These are phyloP conservation scores for Platismatia glauca DNA, from an alignment of 495 filamentous ascomycete species.

Conservation along the genomic window DNA sequence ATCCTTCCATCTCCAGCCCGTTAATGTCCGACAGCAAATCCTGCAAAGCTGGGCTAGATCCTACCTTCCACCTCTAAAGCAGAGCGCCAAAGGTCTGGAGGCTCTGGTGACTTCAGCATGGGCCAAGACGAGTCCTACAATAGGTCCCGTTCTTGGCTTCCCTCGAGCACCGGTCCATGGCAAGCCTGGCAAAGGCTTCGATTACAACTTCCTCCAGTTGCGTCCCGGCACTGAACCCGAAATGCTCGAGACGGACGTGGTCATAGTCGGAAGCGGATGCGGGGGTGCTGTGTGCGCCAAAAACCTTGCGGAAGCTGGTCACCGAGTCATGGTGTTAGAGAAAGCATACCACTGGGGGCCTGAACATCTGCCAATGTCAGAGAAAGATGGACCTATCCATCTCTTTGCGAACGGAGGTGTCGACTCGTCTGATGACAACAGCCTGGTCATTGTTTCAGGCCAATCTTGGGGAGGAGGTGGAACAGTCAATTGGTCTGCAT, in stretches of 20 bases:
- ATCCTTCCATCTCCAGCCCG: conserved; percentile 53
- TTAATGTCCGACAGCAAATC: conserved; percentile 50
- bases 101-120: conserved; percentile 49
- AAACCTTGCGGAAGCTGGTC: conserved; percentile 65
- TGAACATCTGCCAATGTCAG: conserved; percentile 63
- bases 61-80: conserved; percentile 48
- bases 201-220: conserved; percentile 46
- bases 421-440: conserved; percentile 52
- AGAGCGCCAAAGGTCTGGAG: conserved; percentile 47
- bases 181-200: conserved; percentile 45
- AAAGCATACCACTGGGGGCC: conserved; percentile 68
- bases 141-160: conserved; percentile 51
- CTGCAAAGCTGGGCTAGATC: conserved; percentile 51
- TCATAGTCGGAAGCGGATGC: conserved; percentile 80
- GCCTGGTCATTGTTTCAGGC: conserved; percentile 54
- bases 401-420: conserved; percentile 56
- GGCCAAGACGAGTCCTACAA: conserved; percentile 48
- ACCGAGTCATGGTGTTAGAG: conserved; percentile 71
- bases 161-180: conserved; percentile 54
- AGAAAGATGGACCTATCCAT: conserved; percentile 44
- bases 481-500: conserved; percentile 82
- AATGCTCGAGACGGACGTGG: conserved; percentile 66
- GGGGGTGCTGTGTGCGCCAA: conserved; percentile 80
- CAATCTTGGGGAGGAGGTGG: conserved; percentile 80
- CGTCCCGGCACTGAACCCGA: conserved; percentile 38